A percentile compares a stretch with the other conserved stretches of the same genome.
Evolutionary conservation across 345 rosid genomes (phyloP).

Genomic region (Eucalyptus cloeziana): DNA sequence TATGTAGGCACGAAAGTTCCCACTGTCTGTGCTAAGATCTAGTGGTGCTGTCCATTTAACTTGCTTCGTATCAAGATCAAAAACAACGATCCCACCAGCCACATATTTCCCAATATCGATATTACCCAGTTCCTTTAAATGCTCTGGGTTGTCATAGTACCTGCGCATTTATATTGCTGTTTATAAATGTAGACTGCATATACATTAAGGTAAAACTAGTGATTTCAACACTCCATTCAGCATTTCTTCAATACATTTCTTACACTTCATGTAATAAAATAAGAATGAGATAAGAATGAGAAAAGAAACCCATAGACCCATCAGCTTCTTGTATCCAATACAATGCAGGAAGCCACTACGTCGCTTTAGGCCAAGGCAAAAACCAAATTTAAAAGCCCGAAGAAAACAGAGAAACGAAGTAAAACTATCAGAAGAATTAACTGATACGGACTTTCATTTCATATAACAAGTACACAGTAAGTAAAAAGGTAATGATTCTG

Average conservation of each 20-base stretch:
- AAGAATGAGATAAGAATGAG: background rate
- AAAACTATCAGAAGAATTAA: background rate
- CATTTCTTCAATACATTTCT: background rate
- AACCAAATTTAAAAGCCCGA: background rate
- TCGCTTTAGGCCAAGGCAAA: background rate
- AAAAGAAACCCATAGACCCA: background rate
- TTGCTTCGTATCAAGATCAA: constrained; percentile 96
- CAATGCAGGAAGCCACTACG: background rate
- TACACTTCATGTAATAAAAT: background rate
- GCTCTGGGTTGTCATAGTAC: constrained; percentile 94
- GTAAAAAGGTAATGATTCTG: background rate
- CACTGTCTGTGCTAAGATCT: constrained; percentile 71
- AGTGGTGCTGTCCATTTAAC: constrained; percentile 83
- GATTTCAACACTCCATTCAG: background rate
- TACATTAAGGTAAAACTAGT: background rate
- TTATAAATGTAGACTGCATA: background rate
- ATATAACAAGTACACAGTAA: background rate
- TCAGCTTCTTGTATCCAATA: background rate
- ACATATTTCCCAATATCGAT: constrained; percentile 86
- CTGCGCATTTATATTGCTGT: constrained; percentile 12
- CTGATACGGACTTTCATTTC: background rate
- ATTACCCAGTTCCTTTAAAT: constrained; percentile 74
- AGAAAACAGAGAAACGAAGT: background rate
- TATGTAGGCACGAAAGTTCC: constrained; percentile 73
- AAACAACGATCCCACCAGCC: constrained; percentile 83